phyloP scores from a whole-genome alignment of 208 protist genomes.

The Trypanosoma congolense region DNA sequence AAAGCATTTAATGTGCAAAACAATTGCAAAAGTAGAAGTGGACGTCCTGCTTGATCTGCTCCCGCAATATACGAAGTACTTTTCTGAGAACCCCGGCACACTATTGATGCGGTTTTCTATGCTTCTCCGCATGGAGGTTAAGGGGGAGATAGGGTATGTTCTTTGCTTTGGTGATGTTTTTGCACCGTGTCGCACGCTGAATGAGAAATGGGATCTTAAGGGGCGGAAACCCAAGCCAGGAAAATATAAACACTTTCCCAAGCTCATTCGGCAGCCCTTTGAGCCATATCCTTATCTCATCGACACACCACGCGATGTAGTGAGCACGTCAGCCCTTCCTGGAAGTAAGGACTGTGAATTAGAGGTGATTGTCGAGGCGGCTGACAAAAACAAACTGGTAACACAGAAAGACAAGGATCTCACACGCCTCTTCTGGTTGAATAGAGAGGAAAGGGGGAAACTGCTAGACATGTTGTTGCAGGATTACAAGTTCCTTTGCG shows the following conservation, averaged over 20 bases:
- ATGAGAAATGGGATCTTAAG: conserved; percentile 89
- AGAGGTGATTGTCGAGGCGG: conserved; percentile 25
- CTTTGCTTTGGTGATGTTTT: conserved; percentile 81
- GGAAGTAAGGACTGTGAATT: background rate
- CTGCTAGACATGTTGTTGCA: conserved; percentile 46
- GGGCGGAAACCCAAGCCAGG: conserved; percentile 78
- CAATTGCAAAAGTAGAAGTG: conserved; percentile 65
- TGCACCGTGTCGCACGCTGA: conserved; percentile 33
- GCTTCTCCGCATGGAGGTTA: conserved; percentile 47
- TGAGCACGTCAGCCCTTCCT: background rate
- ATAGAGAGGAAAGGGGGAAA: conserved; percentile 27
- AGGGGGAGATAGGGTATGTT: conserved; percentile 56
- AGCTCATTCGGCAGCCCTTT: conserved; percentile 44
- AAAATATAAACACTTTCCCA: conserved; percentile 60
- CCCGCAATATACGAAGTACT: conserved; percentile 44
- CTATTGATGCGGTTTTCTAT: conserved; percentile 82
- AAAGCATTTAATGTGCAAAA: conserved; percentile 83
- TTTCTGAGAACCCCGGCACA: conserved; percentile 37
- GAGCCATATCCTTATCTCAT: conserved; percentile 51
- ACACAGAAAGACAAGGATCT: conserved; percentile 84
- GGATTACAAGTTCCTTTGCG: conserved; percentile 62
- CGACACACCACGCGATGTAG: conserved; percentile 23
- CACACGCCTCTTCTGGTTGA: conserved; percentile 74
- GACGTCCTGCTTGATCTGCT: conserved; percentile 55
- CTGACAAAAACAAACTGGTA: conserved; percentile 35